Conservation (phyloP, 768 basidiomycete genomes). For the Suillus decipiens region DNA sequence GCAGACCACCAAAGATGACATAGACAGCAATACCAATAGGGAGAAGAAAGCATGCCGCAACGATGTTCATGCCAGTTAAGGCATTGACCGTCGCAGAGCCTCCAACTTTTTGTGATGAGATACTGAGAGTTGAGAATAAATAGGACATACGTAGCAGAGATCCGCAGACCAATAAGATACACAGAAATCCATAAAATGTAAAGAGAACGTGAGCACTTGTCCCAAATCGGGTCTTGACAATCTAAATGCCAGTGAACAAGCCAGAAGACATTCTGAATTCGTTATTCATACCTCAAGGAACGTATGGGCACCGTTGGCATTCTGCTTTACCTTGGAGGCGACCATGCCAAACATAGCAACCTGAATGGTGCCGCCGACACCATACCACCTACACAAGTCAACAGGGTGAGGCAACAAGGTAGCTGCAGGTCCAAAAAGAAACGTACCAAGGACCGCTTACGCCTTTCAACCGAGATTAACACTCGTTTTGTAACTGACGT, state of each 20-base stretch:
- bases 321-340: conserved; percentile 59
- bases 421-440: background rate
- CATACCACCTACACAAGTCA: conserved; percentile 44
- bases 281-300: conserved; percentile 47
- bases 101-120: conserved; percentile 29
- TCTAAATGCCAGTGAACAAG: conserved; percentile 27
- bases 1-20: conserved; percentile 43
- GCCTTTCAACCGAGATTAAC: conserved; percentile 25
- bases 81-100: conserved; percentile 48
- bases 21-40: conserved; percentile 48
- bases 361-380: conserved; percentile 53
- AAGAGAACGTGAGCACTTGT: conserved; percentile 49
- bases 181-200: conserved; percentile 53
- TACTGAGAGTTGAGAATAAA: background rate
- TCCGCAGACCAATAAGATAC: conserved; percentile 52
- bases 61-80: conserved; percentile 46
- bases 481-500: background rate
- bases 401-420: background rate
- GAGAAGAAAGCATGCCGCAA: conserved; percentile 46
- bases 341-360: conserved; percentile 54
- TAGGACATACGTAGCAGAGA: conserved; percentile 45
- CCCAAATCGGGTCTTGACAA: conserved; percentile 51
- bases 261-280: background rate
- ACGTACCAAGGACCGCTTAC: conserved; percentile 50
- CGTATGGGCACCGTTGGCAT: conserved; percentile 58